Evolutionary conservation across 352 stramenopile species (phyloP).

Genomic region (Phytophthora melonis): DNA sequence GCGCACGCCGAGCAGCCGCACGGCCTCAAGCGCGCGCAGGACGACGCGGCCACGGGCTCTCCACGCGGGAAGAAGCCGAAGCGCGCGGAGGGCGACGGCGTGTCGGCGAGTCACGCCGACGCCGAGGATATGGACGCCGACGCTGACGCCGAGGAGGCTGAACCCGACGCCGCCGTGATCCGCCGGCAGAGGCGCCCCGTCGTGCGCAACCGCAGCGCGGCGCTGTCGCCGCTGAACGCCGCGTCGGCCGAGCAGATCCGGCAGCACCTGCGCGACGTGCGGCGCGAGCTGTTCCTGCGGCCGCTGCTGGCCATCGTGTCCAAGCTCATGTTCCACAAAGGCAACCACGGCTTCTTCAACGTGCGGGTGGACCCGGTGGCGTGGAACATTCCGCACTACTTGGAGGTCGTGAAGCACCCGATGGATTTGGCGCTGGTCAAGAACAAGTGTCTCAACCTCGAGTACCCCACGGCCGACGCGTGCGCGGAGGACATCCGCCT

Average conservation of each 20-base stretch:
- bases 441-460: constrained; percentile 86
- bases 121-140: constrained; percentile 2
- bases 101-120: neutral
- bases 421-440: constrained; percentile 94
- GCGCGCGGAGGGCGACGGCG: constrained; percentile 19
- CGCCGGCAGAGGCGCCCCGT: constrained; percentile 2
- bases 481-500: constrained; percentile 84
- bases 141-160: neutral
- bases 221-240: constrained; percentile 69
- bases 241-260: constrained; percentile 69
- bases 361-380: constrained; percentile 78
- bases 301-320: constrained; percentile 74
- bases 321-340: constrained; percentile 85
- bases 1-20: too few species aligned
- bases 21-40: too few species aligned
- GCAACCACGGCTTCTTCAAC: constrained; percentile 86
- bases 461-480: constrained; percentile 86
- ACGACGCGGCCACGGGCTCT: neutral
- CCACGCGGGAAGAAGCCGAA: constrained; percentile 27
- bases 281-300: constrained; percentile 71
- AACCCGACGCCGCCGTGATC: constrained; percentile 7
- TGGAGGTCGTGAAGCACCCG: constrained; percentile 85
- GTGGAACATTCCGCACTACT: constrained; percentile 87
- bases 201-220: constrained; percentile 14
- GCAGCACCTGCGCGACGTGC: constrained; percentile 77